These are phyloP conservation scores for Talaromyces sp. DNA, from an alignment of 2,329 filamentous ascomycete species.

Conservation along the genomic window DNA sequence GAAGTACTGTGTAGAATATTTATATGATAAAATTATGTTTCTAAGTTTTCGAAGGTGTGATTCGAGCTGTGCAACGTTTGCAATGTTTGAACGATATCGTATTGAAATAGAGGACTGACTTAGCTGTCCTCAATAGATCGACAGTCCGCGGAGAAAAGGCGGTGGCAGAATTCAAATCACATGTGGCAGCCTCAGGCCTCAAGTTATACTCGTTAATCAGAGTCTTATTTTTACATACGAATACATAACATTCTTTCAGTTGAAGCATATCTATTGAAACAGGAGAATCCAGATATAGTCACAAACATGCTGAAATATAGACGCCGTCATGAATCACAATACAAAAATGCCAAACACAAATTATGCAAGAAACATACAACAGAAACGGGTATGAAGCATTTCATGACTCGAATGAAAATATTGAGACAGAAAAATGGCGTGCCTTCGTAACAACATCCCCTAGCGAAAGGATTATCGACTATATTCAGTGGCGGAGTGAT, in stretches of 20 bases:
- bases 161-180: slow-evolving; percentile 23
- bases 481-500: slow-evolving; percentile 26
- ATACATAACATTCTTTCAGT: slow-evolving; percentile 2
- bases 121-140: slow-evolving; percentile 26
- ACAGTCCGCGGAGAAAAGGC: slow-evolving; percentile 22
- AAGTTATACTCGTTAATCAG: neutral
- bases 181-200: neutral
- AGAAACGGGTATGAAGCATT: neutral
- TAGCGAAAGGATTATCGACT: slow-evolving; percentile 21
- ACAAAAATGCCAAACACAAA: slow-evolving; percentile 8
- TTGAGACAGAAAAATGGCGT: slow-evolving; percentile 12
- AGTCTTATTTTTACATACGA: neutral
- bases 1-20: neutral
- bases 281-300: neutral
- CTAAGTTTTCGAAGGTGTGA: neutral
- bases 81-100: neutral
- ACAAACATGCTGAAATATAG: slow-evolving; percentile 2
- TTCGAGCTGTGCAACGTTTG: neutral
- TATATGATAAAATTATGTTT: neutral
- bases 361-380: slow-evolving; percentile 5
- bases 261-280: slow-evolving; percentile 1
- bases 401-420: neutral
- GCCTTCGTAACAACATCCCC: slow-evolving; percentile 13
- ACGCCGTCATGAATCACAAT: slow-evolving; percentile 5
- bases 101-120: slow-evolving; percentile 14